Conservation (phyloP, 768 basidiomycete genomes). For the Pleurotus tuoliensis region DNA sequence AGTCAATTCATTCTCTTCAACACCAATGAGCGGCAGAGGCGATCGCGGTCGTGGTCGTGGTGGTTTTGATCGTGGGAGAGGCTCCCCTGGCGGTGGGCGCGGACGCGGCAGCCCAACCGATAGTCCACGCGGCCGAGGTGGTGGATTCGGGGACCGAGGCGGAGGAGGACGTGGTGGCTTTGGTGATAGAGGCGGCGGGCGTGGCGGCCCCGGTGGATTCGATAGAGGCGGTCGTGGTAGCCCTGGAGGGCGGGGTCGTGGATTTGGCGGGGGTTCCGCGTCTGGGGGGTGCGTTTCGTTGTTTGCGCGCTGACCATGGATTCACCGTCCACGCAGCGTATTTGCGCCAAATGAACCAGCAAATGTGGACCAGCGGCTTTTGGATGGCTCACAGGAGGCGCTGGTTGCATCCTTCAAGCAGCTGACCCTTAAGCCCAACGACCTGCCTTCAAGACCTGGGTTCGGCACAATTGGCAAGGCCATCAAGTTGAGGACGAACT, state of each 20-base stretch:
- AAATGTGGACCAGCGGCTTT: constrained; percentile 38
- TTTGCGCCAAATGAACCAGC: constrained; percentile 34
- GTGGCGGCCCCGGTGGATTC: constrained; percentile 29
- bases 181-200: constrained; percentile 13
- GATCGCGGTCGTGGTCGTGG: constrained; percentile 35
- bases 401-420: constrained; percentile 34
- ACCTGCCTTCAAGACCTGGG: constrained; percentile 56
- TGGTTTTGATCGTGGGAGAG: constrained; percentile 9
- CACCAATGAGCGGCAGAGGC: constrained; percentile 32
- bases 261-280: constrained; percentile 18
- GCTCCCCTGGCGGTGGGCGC: constrained; percentile 15
- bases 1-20: background rate
- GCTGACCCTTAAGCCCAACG: constrained; percentile 27
- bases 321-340: constrained; percentile 26
- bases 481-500: constrained; percentile 61
- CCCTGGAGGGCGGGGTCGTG: constrained; percentile 15
- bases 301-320: constrained; percentile 3
- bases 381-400: constrained; percentile 35
- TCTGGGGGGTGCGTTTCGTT: constrained; percentile 23
- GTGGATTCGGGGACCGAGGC: constrained; percentile 8
- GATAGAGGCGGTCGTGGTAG: constrained; percentile 24
- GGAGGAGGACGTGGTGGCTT: constrained; percentile 16
- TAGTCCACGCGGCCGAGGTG: constrained; percentile 22
- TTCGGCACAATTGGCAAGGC: constrained; percentile 48
- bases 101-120: constrained; percentile 5